A percentile compares a stretch with the other conserved stretches of the same genome.
These are phyloP conservation scores for Emergomyces pasteurianus DNA, from an alignment of 2,329 filamentous ascomycete genomes.

Conservation along the genomic window DNA sequence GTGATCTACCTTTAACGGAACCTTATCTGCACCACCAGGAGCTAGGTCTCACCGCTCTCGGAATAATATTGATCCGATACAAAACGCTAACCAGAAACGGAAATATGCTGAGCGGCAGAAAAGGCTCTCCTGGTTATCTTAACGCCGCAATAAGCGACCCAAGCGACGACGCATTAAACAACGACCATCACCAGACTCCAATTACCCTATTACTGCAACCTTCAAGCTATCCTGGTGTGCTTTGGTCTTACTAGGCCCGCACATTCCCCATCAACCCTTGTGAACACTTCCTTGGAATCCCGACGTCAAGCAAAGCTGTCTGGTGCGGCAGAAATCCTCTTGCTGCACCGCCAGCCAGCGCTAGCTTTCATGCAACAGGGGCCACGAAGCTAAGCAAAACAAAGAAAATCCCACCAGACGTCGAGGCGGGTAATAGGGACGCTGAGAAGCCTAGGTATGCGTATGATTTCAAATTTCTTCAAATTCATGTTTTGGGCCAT, in stretches of 20 bases:
- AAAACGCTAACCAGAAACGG: background rate
- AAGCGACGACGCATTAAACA: conserved; percentile 21
- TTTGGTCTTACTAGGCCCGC: background rate
- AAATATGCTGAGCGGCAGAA: background rate
- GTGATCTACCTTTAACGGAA: too few relatives aligned
- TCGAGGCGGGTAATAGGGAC: background rate
- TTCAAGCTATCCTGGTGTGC: background rate
- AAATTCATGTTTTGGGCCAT: too few relatives aligned
- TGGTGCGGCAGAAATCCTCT: background rate
- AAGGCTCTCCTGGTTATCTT: too few relatives aligned
- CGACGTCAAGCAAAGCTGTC: background rate
- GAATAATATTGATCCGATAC: background rate
- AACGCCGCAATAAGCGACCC: background rate
- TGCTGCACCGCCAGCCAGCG: background rate
- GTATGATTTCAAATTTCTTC: background rate
- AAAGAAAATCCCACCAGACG: background rate
- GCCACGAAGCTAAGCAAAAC: background rate
- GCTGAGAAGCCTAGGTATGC: background rate
- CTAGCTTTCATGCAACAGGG: background rate
- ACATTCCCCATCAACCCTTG: background rate
- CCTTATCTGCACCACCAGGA: too few relatives aligned
- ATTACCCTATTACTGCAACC: conserved; percentile 27
- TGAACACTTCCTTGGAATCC: too few relatives aligned
- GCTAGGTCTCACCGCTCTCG: too few relatives aligned
- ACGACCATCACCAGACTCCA: conserved; percentile 12